Conservation (phyloP, 768 basidiomycete species). For the Leccinum sublutescens region DNA sequence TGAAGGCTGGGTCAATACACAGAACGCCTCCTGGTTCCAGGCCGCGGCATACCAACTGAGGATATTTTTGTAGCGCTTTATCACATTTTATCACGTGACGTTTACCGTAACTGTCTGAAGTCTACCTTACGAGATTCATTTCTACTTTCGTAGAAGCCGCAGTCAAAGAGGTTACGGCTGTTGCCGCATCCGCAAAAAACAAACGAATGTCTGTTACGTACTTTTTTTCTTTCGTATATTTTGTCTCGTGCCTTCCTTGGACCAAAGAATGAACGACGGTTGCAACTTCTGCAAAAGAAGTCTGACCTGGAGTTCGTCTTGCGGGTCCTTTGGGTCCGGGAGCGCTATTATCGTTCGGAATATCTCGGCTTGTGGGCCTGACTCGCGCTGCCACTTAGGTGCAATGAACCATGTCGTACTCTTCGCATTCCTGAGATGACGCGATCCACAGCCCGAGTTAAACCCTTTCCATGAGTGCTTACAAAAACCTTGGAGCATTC, state of each 20-base stretch:
- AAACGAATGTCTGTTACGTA: not conserved
- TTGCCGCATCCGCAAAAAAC: not conserved
- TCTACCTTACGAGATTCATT: no score
- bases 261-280: not conserved
- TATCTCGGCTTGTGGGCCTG: conserved; percentile 6
- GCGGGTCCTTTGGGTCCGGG: conserved; percentile 7
- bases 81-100: no score
- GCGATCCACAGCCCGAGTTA: not conserved
- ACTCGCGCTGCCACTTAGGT: not conserved
- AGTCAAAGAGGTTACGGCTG: no score
- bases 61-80: no score
- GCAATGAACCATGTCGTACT: not conserved
- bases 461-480: not conserved
- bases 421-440: conserved; percentile 3
- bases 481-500: not conserved
- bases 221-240: conserved; percentile 1
- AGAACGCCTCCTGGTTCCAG: no score
- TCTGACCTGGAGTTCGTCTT: conserved; percentile 12
- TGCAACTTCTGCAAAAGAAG: conserved; percentile 2
- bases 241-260: not conserved
- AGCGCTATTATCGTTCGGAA: conserved; percentile 13
- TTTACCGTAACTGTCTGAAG: no score
- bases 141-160: no score
- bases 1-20: no score
- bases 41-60: no score